Evolutionary conservation across 2,329 filamentous ascomycete species (phyloP).

Genomic region (Calonectria leucothoes): DNA sequence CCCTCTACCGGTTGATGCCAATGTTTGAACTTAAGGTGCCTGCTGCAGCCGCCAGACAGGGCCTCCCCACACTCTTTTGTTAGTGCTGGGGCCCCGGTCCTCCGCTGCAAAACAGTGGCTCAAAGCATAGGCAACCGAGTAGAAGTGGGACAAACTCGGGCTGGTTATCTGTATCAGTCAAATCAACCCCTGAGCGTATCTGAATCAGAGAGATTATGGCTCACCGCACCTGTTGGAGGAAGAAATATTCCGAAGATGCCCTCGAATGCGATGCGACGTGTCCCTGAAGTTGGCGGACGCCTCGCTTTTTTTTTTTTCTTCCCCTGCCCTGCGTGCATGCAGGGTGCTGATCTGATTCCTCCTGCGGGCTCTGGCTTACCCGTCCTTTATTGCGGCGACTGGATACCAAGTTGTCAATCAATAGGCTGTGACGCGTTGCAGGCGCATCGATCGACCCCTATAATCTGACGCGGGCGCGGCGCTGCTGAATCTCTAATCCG

Average conservation of each 20-base stretch:
- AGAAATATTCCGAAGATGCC: neutral
- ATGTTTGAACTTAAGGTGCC: neutral
- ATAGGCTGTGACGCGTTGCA: constrained; percentile 17
- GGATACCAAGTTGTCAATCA: neutral
- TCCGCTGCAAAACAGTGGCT: neutral
- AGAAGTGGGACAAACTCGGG: constrained; percentile 11
- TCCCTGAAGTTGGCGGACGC: neutral
- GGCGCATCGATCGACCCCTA: constrained; percentile 14
- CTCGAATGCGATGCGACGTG: neutral
- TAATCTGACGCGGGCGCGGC: constrained; percentile 20
- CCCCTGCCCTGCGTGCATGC: neutral
- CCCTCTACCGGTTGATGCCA: neutral
- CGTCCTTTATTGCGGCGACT: neutral
- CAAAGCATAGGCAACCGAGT: neutral
- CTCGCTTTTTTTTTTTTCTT: neutral
- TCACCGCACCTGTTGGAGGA: neutral
- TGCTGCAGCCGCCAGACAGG: neutral
- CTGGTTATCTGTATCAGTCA: constrained; percentile 17
- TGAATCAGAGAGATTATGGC: constrained; percentile 12
- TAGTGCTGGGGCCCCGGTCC: neutral
- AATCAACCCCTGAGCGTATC: constrained; percentile 8
- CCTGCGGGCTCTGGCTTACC: neutral
- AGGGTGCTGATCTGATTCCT: neutral
- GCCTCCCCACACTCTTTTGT: constrained; percentile 10
- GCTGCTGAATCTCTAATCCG: constrained; percentile 22